Percentiles rank a stretch among this genome's conserved stretches.
Evolutionary conservation across 306 rosid species (phyloP).

Genomic region (Cucumis sativus): DNA sequence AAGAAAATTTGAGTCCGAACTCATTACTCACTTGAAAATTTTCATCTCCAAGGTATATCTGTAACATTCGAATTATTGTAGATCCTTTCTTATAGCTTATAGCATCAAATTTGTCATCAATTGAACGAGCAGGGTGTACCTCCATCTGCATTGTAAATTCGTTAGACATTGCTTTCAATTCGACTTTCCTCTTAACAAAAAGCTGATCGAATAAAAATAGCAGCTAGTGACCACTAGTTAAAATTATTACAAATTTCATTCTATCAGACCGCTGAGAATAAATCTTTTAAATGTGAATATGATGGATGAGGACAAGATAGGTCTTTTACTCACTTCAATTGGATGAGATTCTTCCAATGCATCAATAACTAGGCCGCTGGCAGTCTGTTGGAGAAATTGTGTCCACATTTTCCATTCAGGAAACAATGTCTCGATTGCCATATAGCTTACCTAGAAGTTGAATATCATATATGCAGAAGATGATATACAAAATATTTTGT

Average conservation of each 20-base stretch:
- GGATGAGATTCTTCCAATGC: slow-evolving; percentile 51
- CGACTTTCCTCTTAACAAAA: neutral
- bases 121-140: slow-evolving; percentile 37
- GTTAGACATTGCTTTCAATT: neutral
- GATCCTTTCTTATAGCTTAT: slow-evolving; percentile 54
- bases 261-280: neutral
- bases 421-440: slow-evolving; percentile 43
- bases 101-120: slow-evolving; percentile 38
- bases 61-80: slow-evolving; percentile 45
- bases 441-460: slow-evolving; percentile 40
- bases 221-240: neutral
- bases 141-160: slow-evolving; percentile 31
- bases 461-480: neutral
- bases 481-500: neutral
- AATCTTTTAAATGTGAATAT: neutral
- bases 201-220: neutral
- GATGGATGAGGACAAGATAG: neutral
- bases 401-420: slow-evolving; percentile 65
- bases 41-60: slow-evolving; percentile 40
- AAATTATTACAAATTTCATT: neutral
- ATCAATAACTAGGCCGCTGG: slow-evolving; percentile 37
- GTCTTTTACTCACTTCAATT: slow-evolving; percentile 29
- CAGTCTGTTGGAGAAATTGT: slow-evolving; percentile 29
- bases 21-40: slow-evolving; percentile 31
- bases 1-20: neutral